Percentiles rank a stretch among this genome's conserved stretches.
These are phyloP conservation scores for Wallacemonas rigidus DNA, from an alignment of 208 protist species.

Conservation along the genomic window DNA sequence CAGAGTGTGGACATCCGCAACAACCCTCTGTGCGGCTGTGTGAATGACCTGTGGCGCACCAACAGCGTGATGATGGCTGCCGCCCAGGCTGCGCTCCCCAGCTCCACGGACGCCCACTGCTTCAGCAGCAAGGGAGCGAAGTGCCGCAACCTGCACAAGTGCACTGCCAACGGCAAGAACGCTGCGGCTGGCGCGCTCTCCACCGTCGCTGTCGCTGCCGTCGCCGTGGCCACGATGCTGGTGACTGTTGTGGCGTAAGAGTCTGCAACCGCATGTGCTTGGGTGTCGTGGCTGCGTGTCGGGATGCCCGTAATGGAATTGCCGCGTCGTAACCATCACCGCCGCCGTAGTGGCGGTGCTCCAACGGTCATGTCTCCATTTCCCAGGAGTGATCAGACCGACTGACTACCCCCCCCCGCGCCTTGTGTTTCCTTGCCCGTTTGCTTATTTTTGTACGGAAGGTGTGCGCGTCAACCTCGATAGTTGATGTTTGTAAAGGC, in stretches of 20 bases:
- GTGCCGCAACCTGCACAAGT: neutral
- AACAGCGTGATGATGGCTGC: neutral
- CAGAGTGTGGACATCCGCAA: conserved; percentile 11
- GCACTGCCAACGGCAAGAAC: conserved; percentile 15
- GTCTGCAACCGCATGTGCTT: neutral
- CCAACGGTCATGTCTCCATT: too few species aligned
- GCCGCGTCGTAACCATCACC: neutral
- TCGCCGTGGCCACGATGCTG: conserved; percentile 14
- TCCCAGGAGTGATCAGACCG: too few species aligned
- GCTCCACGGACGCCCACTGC: neutral
- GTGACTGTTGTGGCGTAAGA: neutral
- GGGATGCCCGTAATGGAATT: neutral
- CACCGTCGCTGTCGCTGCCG: neutral
- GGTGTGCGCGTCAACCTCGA: neutral
- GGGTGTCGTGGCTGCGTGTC: neutral
- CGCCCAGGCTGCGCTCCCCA: conserved; percentile 11
- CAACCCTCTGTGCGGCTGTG: conserved; percentile 22
- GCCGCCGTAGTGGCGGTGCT: too few species aligned
- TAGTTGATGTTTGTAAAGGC: neutral
- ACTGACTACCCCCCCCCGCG: too few species aligned
- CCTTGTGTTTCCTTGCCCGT: too few species aligned
- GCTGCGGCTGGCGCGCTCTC: conserved; percentile 10
- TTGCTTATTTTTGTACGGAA: too few species aligned
- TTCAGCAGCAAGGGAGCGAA: neutral
- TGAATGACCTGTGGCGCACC: neutral